Evolutionary conservation across 164 flowering plant species (phyloP), one percentile per base, ranked within the genome.

Genomic region (Tinospora cordifolia): DNA sequence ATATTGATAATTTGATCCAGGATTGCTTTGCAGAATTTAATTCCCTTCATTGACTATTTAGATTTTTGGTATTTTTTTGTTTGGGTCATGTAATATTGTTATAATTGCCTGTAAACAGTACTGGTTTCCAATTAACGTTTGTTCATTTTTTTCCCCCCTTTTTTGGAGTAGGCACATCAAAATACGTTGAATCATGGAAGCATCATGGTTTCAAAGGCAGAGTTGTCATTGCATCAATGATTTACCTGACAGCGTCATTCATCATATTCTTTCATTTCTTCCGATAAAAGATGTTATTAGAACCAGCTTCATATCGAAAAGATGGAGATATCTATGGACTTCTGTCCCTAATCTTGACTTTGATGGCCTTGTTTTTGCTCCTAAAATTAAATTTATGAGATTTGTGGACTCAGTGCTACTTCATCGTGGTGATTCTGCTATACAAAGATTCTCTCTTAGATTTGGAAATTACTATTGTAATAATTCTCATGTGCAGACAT

Each of bases 291-390:
- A 69, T 3, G 47, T 21, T 19, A 38, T 69, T 1, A 19, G 49
- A 6, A 21, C 64, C 15, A 69, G 71, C 39, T 41, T 24, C 27
- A 10, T 62, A 25, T 62, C 41, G 13, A 60, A 27, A 27, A 41
- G 72, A 70, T 60, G 72, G 72, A 36, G 62, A 58, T 69, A 22
- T 39, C 13, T 70, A 6, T 62, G 68, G 68, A 65, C 68, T 39
- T 65, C 24, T 40, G 64, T 70, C 62, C 77, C 77, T 10, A 65
- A 15, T 59, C 57, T 75, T 8, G 66, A 75, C 59, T 75, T 75
- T 5, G 70, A 75, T 47, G 65, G 70, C 30, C 34, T 66, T 19
- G 51, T 65, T 38, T 65, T 65, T 65, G n/a, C 49, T 62, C 73
- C 73, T 30, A 46, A 70, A 30, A 22, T 58, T 36, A 75, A 49